Conservation (phyloP, 495 filamentous ascomycete genomes). For the Aspergillus leporis region DNA sequence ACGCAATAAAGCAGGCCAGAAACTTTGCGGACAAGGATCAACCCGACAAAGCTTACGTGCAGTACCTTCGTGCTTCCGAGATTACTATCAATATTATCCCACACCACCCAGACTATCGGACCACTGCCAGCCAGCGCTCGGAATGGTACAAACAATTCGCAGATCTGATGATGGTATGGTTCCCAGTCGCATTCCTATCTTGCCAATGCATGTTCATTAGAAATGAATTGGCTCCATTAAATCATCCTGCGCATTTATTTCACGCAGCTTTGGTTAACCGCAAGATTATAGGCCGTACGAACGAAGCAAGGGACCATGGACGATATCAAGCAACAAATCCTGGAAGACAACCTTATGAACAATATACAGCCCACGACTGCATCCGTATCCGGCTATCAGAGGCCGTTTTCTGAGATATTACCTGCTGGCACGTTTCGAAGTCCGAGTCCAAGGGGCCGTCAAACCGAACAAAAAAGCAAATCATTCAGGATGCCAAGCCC, state of each 20-base stretch:
- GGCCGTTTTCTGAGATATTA: conserved; percentile 18
- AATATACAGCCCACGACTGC: conserved; percentile 32
- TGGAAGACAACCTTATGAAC: conserved; percentile 43
- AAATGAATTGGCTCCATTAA: background rate
- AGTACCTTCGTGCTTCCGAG: conserved; percentile 78
- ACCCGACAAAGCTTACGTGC: conserved; percentile 65
- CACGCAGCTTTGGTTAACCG: conserved; percentile 10
- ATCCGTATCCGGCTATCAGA: conserved; percentile 14
- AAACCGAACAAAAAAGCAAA: conserved; percentile 21
- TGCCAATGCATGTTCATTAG: background rate
- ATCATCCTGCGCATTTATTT: background rate
- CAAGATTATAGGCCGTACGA: conserved; percentile 36
- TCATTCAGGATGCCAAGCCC: conserved; percentile 46
- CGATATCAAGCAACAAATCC: conserved; percentile 44
- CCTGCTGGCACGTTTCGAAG: conserved; percentile 17
- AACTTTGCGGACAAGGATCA: conserved; percentile 47
- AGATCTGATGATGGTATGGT: conserved; percentile 41
- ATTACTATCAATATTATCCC: conserved; percentile 76
- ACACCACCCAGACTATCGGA: conserved; percentile 63
- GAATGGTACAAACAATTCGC: conserved; percentile 45
- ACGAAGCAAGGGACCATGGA: conserved; percentile 50
- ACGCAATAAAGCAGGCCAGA: conserved; percentile 38
- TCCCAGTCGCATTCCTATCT: background rate
- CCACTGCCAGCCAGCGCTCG: conserved; percentile 30
- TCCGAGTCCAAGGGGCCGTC: conserved; percentile 25